Evolutionary conservation across 441 rosid species (phyloP), one percentile per base, ranked within the genome.

Genomic region (Bruguiera hainesii): DNA sequence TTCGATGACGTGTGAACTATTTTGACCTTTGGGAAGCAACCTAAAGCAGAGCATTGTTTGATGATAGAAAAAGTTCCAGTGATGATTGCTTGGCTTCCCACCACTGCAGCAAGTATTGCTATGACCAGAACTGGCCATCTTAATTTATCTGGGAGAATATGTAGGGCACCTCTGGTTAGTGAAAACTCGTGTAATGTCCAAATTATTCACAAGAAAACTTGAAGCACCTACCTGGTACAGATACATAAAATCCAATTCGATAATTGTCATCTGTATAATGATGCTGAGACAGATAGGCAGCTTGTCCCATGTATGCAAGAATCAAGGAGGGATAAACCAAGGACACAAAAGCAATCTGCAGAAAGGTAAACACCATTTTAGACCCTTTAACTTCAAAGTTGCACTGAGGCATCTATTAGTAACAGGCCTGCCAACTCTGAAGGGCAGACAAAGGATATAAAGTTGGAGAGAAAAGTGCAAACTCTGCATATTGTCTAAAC

Each of bases 251-350:
- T 30, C 97, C 96, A 25, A 93, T 81, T 57, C 33, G 72, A 78
- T 87, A 86, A 46, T 79, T 80, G 56, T 68, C 78, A 42, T 84
- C 88, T 2, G 75, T 65, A 39, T n/a, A 56, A 71, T 93, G 97
- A 73, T 93, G 97, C 77, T 69, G 78, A 8, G 98, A 93, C 19
- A 93, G 87, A 78, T 84, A 93, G 48, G 98, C 98, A 66, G 98
- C 98, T 87, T 93, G 98, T 67, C 98, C 98, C 98, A 93, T 91
- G 67, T 93, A 93, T 6, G 98, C 98, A 20, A 93, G 91, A 79
- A 93, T 81, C 78, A 93, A 79, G 7, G 98, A 87, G 25, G 98
- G 98, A 79, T 93, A 93, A 20, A 93, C 98, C 81, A 91, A 81
- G 55, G 82, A 82, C 18, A 97, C 87, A 72, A 93, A 93, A 61